phyloP scores from a whole-genome alignment of 2,329 filamentous ascomycete species.

The Ascochyta pisi region DNA sequence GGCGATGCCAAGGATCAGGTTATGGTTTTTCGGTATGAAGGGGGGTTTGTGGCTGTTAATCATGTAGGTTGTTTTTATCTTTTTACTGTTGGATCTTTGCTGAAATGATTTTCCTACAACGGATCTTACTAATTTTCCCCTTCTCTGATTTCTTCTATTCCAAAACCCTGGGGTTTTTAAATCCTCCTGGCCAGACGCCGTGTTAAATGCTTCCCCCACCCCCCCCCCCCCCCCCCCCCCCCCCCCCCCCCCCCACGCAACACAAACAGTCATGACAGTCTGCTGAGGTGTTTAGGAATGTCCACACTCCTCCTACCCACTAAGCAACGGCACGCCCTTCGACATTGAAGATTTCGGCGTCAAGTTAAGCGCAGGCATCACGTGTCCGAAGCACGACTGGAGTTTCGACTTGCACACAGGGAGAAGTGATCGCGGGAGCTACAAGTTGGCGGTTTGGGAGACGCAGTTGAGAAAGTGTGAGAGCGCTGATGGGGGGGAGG shows the following conservation, averaged over 20 bases:
- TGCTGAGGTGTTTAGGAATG: constrained; percentile 50
- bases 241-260: no score
- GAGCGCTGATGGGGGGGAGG: constrained; percentile 11
- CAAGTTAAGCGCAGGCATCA: constrained; percentile 66
- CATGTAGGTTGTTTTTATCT: constrained; percentile 57
- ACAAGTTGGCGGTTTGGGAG: constrained; percentile 69
- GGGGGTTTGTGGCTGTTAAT: constrained; percentile 71
- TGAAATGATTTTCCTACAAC: no score
- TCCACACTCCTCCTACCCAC: constrained; percentile 70
- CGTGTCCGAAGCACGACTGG: constrained; percentile 74
- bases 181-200: no score
- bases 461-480: constrained; percentile 57
- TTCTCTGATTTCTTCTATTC: no score
- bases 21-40: constrained; percentile 69
- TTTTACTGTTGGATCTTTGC: no score
- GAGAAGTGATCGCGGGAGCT: constrained; percentile 66
- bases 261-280: no score
- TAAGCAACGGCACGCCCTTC: constrained; percentile 68
- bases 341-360: constrained; percentile 78
- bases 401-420: constrained; percentile 73
- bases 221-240: no score
- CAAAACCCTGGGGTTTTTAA: no score
- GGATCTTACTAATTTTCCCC: no score
- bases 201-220: no score
- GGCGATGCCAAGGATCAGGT: constrained; percentile 61